A percentile compares a stretch with the other conserved stretches of the same genome.
These are phyloP conservation scores for Metrosideros polymorpha DNA, from an alignment of 441 rosid species.

Conservation along the genomic window DNA sequence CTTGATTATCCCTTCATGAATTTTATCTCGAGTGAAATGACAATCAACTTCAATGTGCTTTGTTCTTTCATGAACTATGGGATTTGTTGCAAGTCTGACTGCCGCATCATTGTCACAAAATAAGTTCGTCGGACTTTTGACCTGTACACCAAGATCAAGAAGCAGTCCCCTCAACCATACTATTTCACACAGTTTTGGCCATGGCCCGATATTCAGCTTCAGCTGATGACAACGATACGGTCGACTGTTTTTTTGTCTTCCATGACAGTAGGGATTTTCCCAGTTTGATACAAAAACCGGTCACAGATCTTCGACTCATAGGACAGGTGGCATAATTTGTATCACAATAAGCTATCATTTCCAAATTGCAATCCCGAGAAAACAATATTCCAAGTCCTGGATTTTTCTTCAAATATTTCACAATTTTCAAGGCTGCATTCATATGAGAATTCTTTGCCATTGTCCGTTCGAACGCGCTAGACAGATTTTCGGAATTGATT, in stretches of 20 bases:
- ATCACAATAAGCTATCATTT: background rate
- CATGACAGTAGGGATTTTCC: background rate
- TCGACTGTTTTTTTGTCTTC: background rate
- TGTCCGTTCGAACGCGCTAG: background rate
- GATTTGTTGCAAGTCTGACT: fast-evolving
- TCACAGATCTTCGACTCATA: background rate
- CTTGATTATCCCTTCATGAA: too few species aligned
- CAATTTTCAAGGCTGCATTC: background rate
- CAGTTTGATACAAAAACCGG: background rate
- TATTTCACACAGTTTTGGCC: background rate
- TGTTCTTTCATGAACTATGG: background rate
- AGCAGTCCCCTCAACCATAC: background rate
- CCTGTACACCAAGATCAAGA: background rate
- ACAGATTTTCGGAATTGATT: background rate
- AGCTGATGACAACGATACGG: background rate
- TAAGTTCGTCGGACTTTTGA: background rate
- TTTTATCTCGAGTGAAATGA: background rate
- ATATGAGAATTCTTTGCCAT: background rate
- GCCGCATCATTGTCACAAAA: background rate
- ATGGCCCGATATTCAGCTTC: background rate
- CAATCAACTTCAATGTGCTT: background rate
- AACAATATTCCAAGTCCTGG: background rate
- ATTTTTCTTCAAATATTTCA: background rate
- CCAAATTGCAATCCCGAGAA: background rate
- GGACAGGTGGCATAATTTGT: background rate